phyloP scores from a whole-genome alignment of 352 stramenopile genomes.

The Pythium inflatum region DNA sequence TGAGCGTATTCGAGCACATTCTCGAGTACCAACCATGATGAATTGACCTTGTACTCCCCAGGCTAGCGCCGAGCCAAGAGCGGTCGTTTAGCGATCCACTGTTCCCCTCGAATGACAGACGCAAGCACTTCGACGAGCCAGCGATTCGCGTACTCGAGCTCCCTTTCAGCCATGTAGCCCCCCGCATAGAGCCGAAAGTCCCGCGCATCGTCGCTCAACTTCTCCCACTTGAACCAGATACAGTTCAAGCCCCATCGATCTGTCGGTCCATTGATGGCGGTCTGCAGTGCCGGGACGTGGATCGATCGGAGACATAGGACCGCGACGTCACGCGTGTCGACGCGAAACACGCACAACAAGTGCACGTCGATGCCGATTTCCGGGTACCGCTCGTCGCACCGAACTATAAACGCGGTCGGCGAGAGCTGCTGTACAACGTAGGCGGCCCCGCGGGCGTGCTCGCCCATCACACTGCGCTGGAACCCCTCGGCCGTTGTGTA shows the following conservation, averaged over 20 bases:
- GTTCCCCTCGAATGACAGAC: neutral
- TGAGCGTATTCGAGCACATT: too few relatives aligned
- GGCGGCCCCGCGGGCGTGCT: neutral
- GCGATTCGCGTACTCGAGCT: neutral
- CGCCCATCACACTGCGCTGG: conserved; percentile 6
- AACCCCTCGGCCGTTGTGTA: conserved; percentile 22
- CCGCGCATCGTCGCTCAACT: neutral
- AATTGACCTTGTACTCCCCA: too few relatives aligned
- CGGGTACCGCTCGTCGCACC: conserved; percentile 17
- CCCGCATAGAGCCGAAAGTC: neutral
- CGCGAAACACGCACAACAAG: neutral
- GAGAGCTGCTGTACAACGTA: conserved; percentile 14
- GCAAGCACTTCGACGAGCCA: neutral
- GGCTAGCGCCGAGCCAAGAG: too few relatives aligned
- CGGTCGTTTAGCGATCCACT: neutral
- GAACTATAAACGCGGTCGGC: conserved; percentile 5
- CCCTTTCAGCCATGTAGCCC: neutral
- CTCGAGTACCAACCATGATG: too few relatives aligned
- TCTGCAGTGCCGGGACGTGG: neutral
- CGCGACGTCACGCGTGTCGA: neutral
- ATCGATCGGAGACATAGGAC: neutral
- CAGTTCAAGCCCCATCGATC: neutral
- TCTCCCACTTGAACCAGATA: neutral
- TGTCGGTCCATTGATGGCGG: neutral
- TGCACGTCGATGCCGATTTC: neutral